Evolutionary conservation across 257 asterid genomes (phyloP).

Genomic region (Primulina tabacum): DNA sequence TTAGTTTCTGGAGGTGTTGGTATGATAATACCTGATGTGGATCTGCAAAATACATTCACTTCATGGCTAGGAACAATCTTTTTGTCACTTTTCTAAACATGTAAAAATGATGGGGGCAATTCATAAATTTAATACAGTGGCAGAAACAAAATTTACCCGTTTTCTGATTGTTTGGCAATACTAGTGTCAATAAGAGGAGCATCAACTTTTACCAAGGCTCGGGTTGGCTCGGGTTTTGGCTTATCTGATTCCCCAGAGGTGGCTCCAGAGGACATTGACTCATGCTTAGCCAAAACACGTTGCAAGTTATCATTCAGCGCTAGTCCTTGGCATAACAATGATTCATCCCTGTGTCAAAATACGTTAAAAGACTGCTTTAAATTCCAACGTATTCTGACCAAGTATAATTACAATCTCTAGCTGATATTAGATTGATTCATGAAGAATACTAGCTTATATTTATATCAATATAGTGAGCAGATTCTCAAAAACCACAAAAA

Average conservation of each 20-base stretch:
- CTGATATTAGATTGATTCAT: background rate
- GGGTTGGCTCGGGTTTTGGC: conserved; percentile 51
- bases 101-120: conserved; percentile 14
- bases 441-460: background rate
- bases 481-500: conserved; percentile 5
- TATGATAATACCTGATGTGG: conserved; percentile 54
- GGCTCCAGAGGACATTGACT: conserved; percentile 73
- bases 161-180: conserved; percentile 48
- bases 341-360: conserved; percentile 70
- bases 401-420: background rate
- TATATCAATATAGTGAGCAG: background rate
- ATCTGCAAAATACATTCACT: conserved; percentile 37
- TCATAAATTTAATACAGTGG: conserved; percentile 10
- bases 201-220: conserved; percentile 61
- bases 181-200: conserved; percentile 82
- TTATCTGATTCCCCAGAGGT: conserved; percentile 46
- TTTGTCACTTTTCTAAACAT: background rate
- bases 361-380: conserved; percentile 19
- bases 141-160: conserved; percentile 51
- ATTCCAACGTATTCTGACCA: conserved; percentile 14
- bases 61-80: background rate
- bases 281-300: conserved; percentile 88
- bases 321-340: conserved; percentile 85
- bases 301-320: conserved; percentile 92
- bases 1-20: conserved; percentile 61